Evolutionary conservation across 2,329 filamentous ascomycete genomes (phyloP).

Genomic region (Neurospora crassa): DNA sequence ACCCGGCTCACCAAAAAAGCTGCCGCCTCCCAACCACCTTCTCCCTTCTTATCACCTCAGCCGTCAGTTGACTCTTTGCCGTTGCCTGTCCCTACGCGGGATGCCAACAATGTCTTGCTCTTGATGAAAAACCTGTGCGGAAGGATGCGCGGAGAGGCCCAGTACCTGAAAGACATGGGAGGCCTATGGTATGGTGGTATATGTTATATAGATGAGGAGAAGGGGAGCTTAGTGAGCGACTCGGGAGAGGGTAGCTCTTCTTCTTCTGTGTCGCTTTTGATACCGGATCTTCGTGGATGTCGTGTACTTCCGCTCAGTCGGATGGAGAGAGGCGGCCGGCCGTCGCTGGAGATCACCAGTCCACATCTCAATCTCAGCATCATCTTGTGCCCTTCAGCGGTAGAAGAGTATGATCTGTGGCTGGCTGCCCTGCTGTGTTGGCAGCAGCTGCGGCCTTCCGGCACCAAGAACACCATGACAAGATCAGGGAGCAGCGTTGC

Average conservation of each 20-base stretch:
- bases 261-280: constrained; percentile 56
- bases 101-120: constrained; percentile 62
- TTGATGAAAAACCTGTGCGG: constrained; percentile 72
- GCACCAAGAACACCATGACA: constrained; percentile 29
- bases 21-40: constrained; percentile 45
- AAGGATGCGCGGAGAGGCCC: constrained; percentile 68
- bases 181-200: constrained; percentile 61
- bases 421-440: constrained; percentile 72
- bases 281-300: constrained; percentile 68
- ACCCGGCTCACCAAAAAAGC: constrained; percentile 44
- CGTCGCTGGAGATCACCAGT: constrained; percentile 44
- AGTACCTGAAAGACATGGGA: constrained; percentile 54
- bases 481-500: background rate
- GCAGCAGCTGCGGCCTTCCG: constrained; percentile 61
- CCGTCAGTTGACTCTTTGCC: constrained; percentile 52
- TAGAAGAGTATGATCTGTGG: constrained; percentile 67
- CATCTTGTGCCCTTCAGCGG: constrained; percentile 52
- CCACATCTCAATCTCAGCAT: constrained; percentile 49
- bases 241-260: constrained; percentile 56
- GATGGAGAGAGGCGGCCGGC: constrained; percentile 21
- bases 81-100: constrained; percentile 50
- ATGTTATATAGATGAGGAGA: constrained; percentile 69
- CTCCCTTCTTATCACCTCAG: constrained; percentile 42
- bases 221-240: constrained; percentile 66
- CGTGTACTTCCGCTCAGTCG: constrained; percentile 46